phyloP scores from a whole-genome alignment of 345 rosid genomes.

The Sisymbrium irio region DNA sequence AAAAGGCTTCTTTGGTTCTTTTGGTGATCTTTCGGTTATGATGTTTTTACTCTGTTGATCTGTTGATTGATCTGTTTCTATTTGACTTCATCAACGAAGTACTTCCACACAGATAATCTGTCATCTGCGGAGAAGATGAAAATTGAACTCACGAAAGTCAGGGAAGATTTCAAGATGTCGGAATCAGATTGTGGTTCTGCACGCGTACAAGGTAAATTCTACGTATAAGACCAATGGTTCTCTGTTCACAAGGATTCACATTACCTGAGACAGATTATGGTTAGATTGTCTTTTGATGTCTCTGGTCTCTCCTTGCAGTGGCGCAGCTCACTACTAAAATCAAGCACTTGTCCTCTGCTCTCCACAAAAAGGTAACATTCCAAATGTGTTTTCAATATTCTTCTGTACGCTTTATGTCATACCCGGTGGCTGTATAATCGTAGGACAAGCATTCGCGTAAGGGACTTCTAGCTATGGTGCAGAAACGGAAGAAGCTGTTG shows the following conservation, averaged over 20 bases:
- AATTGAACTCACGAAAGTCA: conserved; percentile 69
- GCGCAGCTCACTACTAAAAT: conserved; percentile 89
- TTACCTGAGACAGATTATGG: neutral
- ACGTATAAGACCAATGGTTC: neutral
- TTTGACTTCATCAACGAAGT: conserved; percentile 40
- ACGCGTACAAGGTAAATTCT: conserved; percentile 75
- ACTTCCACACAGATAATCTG: conserved; percentile 91
- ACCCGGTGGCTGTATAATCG: conserved; percentile 6
- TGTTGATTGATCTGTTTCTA: conserved; percentile 26
- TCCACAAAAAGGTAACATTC: conserved; percentile 74
- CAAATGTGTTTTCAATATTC: neutral
- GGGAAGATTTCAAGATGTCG: conserved; percentile 89
- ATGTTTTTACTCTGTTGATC: neutral
- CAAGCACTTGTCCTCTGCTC: conserved; percentile 68
- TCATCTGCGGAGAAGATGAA: conserved; percentile 82
- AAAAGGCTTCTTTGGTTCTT: neutral
- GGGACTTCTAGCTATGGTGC: conserved; percentile 81
- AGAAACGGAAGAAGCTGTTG: conserved; percentile 74
- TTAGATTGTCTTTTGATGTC: conserved; percentile 20
- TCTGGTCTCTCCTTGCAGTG: conserved; percentile 53
- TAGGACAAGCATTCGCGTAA: conserved; percentile 88
- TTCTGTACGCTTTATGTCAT: neutral
- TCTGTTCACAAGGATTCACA: neutral
- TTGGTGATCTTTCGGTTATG: neutral
- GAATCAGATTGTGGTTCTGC: conserved; percentile 96